phyloP scores from a whole-genome alignment of 495 filamentous ascomycete genomes.

The Parathielavia hyrcaniae region DNA sequence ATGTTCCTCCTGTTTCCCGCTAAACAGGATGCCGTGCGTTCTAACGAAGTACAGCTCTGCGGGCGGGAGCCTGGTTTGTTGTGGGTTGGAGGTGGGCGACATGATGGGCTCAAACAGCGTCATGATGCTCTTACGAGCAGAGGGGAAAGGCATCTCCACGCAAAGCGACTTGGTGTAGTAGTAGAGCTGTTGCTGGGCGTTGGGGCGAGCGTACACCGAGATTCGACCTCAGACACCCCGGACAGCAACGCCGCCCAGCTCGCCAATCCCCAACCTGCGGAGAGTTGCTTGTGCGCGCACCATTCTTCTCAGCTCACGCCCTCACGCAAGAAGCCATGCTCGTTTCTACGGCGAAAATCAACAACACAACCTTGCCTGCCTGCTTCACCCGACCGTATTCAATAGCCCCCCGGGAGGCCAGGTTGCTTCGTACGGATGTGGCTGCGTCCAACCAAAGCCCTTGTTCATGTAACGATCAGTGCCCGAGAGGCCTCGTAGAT shows the following conservation, averaged over 20 bases:
- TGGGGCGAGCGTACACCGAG: conserved; percentile 51
- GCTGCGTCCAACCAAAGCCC: not conserved
- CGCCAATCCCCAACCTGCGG: not conserved
- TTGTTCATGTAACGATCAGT: not conserved
- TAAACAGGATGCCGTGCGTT: conserved; percentile 64
- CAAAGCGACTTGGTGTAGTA: conserved; percentile 55
- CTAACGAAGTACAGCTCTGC: conserved; percentile 53
- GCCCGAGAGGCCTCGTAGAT: not conserved
- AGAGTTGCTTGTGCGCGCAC: not conserved
- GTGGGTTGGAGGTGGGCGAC: conserved; percentile 39
- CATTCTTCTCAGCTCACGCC: not conserved
- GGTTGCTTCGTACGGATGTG: not conserved
- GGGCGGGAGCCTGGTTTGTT: conserved; percentile 10
- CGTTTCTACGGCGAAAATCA: not conserved
- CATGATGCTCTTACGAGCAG: conserved; percentile 61
- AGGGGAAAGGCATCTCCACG: conserved; percentile 50
- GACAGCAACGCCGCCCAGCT: too few species aligned
- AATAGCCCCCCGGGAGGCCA: not conserved
- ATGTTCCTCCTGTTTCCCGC: conserved; percentile 41
- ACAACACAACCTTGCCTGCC: not conserved
- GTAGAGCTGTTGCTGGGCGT: conserved; percentile 66
- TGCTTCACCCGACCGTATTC: not conserved
- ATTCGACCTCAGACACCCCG: too few species aligned
- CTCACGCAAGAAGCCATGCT: not conserved
- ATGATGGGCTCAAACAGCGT: conserved; percentile 67